Evolutionary conservation across 306 rosid genomes (phyloP).

Genomic region (Cucumis hystrix): DNA sequence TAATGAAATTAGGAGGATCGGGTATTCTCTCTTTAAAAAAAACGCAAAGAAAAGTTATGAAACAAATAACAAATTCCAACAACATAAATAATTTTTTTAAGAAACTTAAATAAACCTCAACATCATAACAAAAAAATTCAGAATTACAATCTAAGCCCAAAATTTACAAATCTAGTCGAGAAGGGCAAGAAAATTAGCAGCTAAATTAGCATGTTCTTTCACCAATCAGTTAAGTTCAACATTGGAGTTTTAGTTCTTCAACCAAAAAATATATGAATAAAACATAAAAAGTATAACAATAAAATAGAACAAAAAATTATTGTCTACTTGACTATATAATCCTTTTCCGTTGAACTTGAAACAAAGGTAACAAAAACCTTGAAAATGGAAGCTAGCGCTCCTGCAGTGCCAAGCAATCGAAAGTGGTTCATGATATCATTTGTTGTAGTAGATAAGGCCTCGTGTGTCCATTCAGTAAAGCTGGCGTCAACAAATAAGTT

Average conservation of each 20-base stretch:
- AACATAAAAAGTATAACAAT: too few species aligned
- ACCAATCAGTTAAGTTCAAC: neutral
- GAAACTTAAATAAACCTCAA: neutral
- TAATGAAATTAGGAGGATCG: neutral
- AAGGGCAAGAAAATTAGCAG: neutral
- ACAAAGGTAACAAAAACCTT: constrained; percentile 45
- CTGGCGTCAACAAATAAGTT: constrained; percentile 32
- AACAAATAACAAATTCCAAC: neutral
- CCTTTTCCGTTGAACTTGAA: neutral
- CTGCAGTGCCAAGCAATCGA: constrained; percentile 65
- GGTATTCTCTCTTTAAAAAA: neutral
- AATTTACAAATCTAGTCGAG: neutral
- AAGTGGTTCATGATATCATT: constrained; percentile 58
- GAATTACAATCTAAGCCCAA: neutral
- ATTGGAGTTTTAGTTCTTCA: neutral
- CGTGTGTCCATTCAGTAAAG: constrained; percentile 79
- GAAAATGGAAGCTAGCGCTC: constrained; percentile 75
- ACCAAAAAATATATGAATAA: neutral
- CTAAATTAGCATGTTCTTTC: neutral
- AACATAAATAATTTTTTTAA: neutral
- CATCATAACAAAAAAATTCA: neutral
- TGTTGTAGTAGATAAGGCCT: constrained; percentile 48
- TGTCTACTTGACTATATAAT: neutral
- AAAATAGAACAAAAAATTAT: too few species aligned
- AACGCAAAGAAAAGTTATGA: neutral